These are phyloP conservation scores for Suillus discolor DNA, from an alignment of 768 basidiomycete species.

Conservation along the genomic window DNA sequence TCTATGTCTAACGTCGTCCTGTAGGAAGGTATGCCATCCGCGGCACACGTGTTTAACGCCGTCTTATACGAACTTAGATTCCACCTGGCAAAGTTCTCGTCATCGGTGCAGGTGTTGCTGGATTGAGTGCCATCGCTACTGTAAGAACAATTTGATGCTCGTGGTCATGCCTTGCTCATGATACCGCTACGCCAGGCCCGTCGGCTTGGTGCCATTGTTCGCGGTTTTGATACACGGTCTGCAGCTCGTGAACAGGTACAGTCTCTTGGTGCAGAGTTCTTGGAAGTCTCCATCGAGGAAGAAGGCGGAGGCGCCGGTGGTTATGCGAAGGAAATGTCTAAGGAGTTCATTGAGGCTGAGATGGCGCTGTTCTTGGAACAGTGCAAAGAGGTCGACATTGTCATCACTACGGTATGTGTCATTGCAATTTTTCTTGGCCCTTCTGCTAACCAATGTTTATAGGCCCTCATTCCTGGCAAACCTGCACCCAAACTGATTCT, in stretches of 20 bases:
- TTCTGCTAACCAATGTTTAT: conserved; percentile 13
- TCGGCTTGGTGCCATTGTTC: conserved; percentile 84
- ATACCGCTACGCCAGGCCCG: conserved; percentile 52
- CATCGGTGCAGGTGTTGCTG: conserved; percentile 89
- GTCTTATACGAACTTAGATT: conserved; percentile 49
- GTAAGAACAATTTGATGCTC: conserved; percentile 37
- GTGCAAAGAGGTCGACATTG: conserved; percentile 86
- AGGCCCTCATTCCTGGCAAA: conserved; percentile 86
- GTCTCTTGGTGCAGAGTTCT: conserved; percentile 86
- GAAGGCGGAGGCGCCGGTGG: conserved; percentile 83
- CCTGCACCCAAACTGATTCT: conserved; percentile 87
- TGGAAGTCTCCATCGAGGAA: conserved; percentile 81
- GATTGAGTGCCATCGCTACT: conserved; percentile 85
- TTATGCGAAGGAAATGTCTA: conserved; percentile 90
- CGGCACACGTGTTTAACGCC: conserved; percentile 4
- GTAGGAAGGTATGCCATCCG: conserved; percentile 43
- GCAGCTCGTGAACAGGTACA: conserved; percentile 89
- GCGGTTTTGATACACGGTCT: conserved; percentile 85
- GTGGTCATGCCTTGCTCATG: background rate
- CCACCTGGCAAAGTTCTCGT: conserved; percentile 86
- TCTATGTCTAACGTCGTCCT: conserved; percentile 12
- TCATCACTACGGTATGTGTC: conserved; percentile 70
- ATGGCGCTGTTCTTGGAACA: conserved; percentile 89
- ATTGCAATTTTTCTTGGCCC: background rate
- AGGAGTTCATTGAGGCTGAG: conserved; percentile 86